Conservation (phyloP, 305 asterid genomes). For the Plantago lanceolata region DNA sequence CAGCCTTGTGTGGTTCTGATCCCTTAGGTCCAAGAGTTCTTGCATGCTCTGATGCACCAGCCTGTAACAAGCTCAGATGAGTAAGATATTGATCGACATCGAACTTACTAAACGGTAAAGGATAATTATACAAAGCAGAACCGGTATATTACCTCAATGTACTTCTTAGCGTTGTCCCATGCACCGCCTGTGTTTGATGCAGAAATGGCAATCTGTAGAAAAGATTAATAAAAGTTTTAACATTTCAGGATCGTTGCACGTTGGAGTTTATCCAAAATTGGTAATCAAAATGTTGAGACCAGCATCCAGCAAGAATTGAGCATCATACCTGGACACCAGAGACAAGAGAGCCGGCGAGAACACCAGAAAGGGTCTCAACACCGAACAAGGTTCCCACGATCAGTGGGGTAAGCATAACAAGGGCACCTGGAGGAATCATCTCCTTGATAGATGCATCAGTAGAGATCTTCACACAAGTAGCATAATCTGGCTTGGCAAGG, state of each 20-base stretch:
- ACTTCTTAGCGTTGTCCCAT: constrained; percentile 89
- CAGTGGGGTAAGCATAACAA: constrained; percentile 81
- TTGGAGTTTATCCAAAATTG: background rate
- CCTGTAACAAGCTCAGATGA: constrained; percentile 30
- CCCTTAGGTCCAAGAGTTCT: constrained; percentile 76
- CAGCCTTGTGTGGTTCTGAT: constrained; percentile 87
- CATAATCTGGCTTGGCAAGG: constrained; percentile 59
- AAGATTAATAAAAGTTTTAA: background rate
- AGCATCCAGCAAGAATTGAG: background rate
- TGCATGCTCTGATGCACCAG: constrained; percentile 84
- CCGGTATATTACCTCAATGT: constrained; percentile 52
- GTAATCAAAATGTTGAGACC: background rate
- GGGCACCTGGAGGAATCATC: constrained; percentile 87
- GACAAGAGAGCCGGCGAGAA: constrained; percentile 76
- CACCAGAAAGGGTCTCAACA: constrained; percentile 81
- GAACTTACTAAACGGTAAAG: background rate
- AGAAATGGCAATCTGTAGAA: constrained; percentile 65
- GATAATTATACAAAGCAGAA: background rate
- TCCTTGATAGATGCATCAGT: constrained; percentile 82
- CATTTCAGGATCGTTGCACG: background rate
- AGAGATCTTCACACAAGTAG: constrained; percentile 78
- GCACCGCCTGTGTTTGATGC: constrained; percentile 93
- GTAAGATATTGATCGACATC: background rate
- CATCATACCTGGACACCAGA: constrained; percentile 73
- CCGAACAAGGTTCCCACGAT: constrained; percentile 74